Conservation (phyloP, 2,329 filamentous ascomycete genomes). For the Grosmannia serpens region DNA sequence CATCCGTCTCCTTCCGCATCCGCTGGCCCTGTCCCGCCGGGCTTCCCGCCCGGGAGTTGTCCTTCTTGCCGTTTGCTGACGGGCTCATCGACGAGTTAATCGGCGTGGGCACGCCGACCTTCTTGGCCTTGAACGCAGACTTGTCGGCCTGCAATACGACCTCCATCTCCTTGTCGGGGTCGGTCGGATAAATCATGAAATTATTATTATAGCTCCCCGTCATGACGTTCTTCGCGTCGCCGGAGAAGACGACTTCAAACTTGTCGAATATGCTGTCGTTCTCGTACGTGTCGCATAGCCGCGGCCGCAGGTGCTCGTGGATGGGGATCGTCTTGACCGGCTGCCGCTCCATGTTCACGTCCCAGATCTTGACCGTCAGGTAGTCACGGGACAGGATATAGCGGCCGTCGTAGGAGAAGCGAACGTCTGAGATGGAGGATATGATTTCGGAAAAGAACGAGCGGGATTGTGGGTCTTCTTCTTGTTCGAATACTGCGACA, state of each 20-base stretch:
- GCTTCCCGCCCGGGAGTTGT: slow-evolving; percentile 75
- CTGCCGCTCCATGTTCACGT: slow-evolving; percentile 97
- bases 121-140: slow-evolving; percentile 99
- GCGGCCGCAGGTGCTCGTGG: slow-evolving; percentile 88
- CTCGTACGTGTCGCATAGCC: slow-evolving; percentile 95
- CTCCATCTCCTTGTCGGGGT: slow-evolving; percentile 91
- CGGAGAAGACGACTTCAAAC: slow-evolving; percentile 97
- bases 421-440: slow-evolving; percentile 96
- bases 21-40: slow-evolving; percentile 77
- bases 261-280: slow-evolving; percentile 99
- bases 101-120: slow-evolving; percentile 92
- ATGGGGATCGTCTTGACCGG: slow-evolving; percentile 98
- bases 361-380: slow-evolving; percentile 98
- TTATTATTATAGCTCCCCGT: slow-evolving; percentile 99
- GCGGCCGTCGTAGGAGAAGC: slow-evolving; percentile 90
- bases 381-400: slow-evolving; percentile 98
- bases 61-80: slow-evolving; percentile 72
- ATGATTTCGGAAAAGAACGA: slow-evolving; percentile 99
- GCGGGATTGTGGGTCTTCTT: slow-evolving; percentile 91
- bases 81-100: slow-evolving; percentile 77
- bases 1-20: slow-evolving; percentile 98
- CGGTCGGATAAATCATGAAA: slow-evolving; percentile 99
- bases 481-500: slow-evolving; percentile 83
- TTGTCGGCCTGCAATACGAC: slow-evolving; percentile 97
- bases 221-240: slow-evolving; percentile 98